phyloP scores from a whole-genome alignment of 345 rosid species.

The Rhodomyrtus tomentosa region DNA sequence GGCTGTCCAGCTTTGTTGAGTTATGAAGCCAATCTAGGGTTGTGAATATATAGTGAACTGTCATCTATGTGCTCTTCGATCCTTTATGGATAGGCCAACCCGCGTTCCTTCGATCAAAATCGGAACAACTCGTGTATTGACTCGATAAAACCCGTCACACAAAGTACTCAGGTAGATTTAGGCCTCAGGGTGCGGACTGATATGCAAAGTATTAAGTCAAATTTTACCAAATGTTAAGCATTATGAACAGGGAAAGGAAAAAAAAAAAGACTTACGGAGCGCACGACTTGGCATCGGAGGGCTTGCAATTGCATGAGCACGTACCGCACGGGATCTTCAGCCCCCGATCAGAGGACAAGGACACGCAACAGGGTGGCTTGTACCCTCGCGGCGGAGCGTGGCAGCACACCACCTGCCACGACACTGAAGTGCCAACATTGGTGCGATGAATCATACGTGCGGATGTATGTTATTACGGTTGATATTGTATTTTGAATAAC shows the following conservation, averaged over 20 bases:
- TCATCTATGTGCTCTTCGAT: not conserved
- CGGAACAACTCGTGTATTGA: not conserved
- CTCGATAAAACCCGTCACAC: no score
- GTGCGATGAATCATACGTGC: not conserved
- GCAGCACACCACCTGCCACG: conserved; percentile 2
- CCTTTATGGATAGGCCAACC: not conserved
- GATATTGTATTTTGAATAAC: not conserved
- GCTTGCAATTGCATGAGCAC: conserved; percentile 1
- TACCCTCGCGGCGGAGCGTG: not conserved
- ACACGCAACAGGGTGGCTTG: not conserved
- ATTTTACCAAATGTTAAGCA: not conserved
- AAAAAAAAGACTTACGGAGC: not conserved
- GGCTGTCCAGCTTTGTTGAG: not conserved
- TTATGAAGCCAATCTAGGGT: not conserved
- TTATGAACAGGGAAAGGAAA: not conserved
- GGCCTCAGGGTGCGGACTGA: not conserved
- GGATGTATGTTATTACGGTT: not conserved
- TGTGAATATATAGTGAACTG: not conserved
- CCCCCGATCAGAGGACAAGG: not conserved
- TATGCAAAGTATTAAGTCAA: not conserved
- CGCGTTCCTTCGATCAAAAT: not conserved
- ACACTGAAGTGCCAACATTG: not conserved
- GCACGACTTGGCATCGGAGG: not conserved
- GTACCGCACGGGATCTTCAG: conserved; percentile 1
- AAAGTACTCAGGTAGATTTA: not conserved